Percentiles rank a stretch among this genome's conserved stretches.
Evolutionary conservation across 495 filamentous ascomycete genomes (phyloP).

Genomic region (Lasiosphaeris hirsuta): DNA sequence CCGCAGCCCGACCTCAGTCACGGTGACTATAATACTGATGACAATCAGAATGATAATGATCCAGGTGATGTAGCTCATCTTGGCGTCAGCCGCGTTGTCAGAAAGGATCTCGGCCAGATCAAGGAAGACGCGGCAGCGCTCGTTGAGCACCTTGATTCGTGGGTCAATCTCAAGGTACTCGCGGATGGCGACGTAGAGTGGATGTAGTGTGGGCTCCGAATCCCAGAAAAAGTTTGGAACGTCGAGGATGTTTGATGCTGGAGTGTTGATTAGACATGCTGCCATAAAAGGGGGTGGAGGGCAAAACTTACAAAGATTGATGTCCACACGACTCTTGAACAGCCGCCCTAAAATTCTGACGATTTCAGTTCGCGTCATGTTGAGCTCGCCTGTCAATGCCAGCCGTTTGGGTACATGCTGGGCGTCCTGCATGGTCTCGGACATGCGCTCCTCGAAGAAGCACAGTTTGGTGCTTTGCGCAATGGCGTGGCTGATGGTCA

Average conservation of each 20-base stretch:
- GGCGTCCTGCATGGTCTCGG: constrained; percentile 85
- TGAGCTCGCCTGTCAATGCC: constrained; percentile 83
- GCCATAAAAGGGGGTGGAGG: not conserved
- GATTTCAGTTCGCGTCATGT: constrained; percentile 89
- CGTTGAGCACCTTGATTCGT: constrained; percentile 91
- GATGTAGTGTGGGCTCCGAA: constrained; percentile 88
- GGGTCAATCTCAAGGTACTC: constrained; percentile 98
- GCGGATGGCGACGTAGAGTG: constrained; percentile 88
- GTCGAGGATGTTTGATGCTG: constrained; percentile 94
- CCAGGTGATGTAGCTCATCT: constrained; percentile 93
- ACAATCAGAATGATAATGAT: constrained; percentile 95
- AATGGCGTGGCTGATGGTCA: constrained; percentile 95
- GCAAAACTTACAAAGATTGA: constrained; percentile 81
- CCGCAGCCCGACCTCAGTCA: constrained; percentile 80
- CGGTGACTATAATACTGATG: constrained; percentile 85
- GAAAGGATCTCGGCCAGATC: constrained; percentile 94
- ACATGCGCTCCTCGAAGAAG: constrained; percentile 97
- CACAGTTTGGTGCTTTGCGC: constrained; percentile 95
- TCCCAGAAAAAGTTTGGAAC: constrained; percentile 99
- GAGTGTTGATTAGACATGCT: constrained; percentile 3
- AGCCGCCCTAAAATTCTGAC: constrained; percentile 84
- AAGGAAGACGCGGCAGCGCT: constrained; percentile 93
- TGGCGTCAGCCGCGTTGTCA: constrained; percentile 87
- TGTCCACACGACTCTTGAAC: constrained; percentile 92
- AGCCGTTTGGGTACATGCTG: constrained; percentile 86